These are phyloP conservation scores for Auriscalpium microsporum DNA, from an alignment of 768 basidiomycete species.

Conservation along the genomic window DNA sequence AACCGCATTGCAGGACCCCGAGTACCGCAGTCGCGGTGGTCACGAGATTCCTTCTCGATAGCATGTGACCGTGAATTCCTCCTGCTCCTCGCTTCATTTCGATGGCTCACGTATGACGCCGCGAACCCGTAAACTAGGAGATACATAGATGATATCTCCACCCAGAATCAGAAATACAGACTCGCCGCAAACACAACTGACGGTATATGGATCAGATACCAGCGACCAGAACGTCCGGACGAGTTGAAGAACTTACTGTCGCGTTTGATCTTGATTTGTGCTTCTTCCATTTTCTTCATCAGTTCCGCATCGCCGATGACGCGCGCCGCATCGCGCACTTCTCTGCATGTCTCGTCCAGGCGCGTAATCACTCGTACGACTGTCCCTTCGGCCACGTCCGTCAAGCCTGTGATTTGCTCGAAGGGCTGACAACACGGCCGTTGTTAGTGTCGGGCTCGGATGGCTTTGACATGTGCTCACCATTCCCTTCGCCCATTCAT, in stretches of 20 bases:
- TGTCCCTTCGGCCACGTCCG: constrained; percentile 94
- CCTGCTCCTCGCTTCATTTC: too few relatives aligned
- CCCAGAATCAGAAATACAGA: constrained; percentile 58
- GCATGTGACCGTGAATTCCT: too few relatives aligned
- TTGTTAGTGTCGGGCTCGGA: neutral
- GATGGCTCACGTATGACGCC: too few relatives aligned
- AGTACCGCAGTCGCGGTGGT: too few relatives aligned
- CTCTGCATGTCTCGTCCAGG: constrained; percentile 92
- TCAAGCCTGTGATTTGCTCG: constrained; percentile 84
- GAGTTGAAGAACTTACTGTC: constrained; percentile 62
- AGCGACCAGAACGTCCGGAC: too few relatives aligned
- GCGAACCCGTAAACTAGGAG: too few relatives aligned
- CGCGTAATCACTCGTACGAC: constrained; percentile 95
- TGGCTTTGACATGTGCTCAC: constrained; percentile 34
- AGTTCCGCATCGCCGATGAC: constrained; percentile 94
- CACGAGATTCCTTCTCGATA: too few relatives aligned
- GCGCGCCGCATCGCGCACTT: constrained; percentile 93
- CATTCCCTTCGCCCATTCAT: constrained; percentile 99
- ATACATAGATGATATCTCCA: too few relatives aligned
- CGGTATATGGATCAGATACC: too few relatives aligned
- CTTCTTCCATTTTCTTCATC: constrained; percentile 97
- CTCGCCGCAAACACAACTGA: constrained; percentile 83
- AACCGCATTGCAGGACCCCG: too few relatives aligned
- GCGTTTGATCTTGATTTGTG: constrained; percentile 87
- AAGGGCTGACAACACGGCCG: constrained; percentile 61